Conservation (phyloP, 768 basidiomycete species). For the Neoboletus brunneissimus region DNA sequence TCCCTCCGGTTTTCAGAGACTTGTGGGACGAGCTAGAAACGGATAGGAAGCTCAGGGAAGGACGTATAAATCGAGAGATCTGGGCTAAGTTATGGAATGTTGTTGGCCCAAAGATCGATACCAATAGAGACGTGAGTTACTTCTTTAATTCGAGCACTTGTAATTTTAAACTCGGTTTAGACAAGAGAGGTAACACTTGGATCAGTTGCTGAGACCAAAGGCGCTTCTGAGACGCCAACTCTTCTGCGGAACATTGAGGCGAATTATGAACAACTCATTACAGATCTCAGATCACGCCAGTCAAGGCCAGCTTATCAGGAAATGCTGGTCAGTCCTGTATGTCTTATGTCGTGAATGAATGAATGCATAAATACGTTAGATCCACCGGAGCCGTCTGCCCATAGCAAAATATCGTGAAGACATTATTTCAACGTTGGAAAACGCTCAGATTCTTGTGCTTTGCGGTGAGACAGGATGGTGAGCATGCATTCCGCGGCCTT, state of each 20-base stretch:
- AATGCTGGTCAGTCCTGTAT: conserved; percentile 69
- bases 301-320: conserved; percentile 69
- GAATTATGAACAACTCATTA: conserved; percentile 50
- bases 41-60: conserved; percentile 56
- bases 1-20: conserved; percentile 83
- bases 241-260: conserved; percentile 12
- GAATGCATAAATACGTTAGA: conserved; percentile 38
- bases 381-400: conserved; percentile 73
- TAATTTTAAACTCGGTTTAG: conserved; percentile 15
- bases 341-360: background rate
- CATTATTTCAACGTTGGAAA: conserved; percentile 67
- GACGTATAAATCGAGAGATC: conserved; percentile 58
- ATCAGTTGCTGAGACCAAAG: conserved; percentile 16
- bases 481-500: conserved; percentile 39
- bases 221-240: conserved; percentile 3
- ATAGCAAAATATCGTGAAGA: conserved; percentile 79
- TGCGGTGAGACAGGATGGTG: conserved; percentile 81
- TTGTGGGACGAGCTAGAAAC: conserved; percentile 89
- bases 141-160: background rate
- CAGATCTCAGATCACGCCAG: conserved; percentile 60
- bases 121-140: conserved; percentile 40
- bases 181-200: conserved; percentile 19
- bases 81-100: conserved; percentile 72
- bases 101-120: conserved; percentile 56
- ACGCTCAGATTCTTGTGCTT: conserved; percentile 81